A percentile compares a stretch with the other conserved stretches of the same genome.
Conservation (phyloP, 768 basidiomycete genomes). For the Boletus pseudopeckii region DNA sequence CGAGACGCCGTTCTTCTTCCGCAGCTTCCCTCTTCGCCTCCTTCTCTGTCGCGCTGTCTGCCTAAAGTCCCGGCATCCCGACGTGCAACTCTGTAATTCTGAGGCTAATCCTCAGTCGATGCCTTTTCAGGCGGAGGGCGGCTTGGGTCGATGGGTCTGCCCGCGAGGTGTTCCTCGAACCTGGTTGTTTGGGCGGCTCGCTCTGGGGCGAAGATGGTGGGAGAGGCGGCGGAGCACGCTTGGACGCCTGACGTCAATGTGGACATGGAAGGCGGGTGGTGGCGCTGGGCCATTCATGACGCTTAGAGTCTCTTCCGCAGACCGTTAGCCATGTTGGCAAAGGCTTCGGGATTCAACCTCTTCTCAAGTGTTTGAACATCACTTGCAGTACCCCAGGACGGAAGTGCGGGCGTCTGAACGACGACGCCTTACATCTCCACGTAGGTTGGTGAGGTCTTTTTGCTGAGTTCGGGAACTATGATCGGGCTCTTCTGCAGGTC, state of each 20-base stretch:
- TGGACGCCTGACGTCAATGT: conserved; percentile 19
- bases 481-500: conserved; percentile 46
- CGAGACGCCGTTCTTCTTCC: conserved; percentile 10
- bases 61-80: conserved; percentile 50
- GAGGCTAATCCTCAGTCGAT: not conserved
- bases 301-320: conserved; percentile 30
- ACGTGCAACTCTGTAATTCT: conserved; percentile 2
- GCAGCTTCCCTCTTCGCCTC: conserved; percentile 17
- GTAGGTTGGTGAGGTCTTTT: conserved; percentile 1
- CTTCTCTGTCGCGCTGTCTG: conserved; percentile 28
- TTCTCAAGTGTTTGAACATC: conserved; percentile 43
- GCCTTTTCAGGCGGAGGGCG: not conserved
- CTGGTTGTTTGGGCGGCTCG: conserved; percentile 7
- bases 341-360: conserved; percentile 42
- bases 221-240: conserved; percentile 20
- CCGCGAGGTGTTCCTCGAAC: not conserved
- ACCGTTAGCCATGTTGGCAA: conserved; percentile 24
- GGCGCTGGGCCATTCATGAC: too few relatives aligned
- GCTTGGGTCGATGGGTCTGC: not conserved
- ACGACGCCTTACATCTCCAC: conserved; percentile 38
- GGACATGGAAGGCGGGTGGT: conserved; percentile 21
- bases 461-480: conserved; percentile 32
- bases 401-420: conserved; percentile 40
- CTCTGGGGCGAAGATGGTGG: conserved; percentile 4
- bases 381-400: conserved; percentile 37